A percentile compares a stretch with the other conserved stretches of the same genome.
phyloP scores from a whole-genome alignment of 768 basidiomycete genomes.

The Leccinum aurantiacum region DNA sequence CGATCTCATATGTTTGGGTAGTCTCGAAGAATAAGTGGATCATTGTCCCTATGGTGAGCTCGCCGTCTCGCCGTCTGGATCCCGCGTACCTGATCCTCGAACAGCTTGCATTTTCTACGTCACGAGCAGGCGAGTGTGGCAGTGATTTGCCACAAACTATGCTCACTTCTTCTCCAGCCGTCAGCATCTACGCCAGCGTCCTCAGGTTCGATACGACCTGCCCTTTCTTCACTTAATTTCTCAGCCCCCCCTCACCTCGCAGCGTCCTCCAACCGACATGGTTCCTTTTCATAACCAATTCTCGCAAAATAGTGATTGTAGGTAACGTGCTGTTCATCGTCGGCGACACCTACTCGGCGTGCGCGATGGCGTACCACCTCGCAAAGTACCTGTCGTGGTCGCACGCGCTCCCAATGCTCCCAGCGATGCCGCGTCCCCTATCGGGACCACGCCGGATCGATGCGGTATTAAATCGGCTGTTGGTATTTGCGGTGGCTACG shows the following conservation, averaged over 20 bases:
- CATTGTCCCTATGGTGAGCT: constrained; percentile 20
- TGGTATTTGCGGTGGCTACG: constrained; percentile 27
- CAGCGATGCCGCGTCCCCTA: not conserved
- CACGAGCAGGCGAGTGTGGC: constrained; percentile 21
- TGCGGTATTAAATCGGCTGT: constrained; percentile 21
- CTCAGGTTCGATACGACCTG: constrained; percentile 16
- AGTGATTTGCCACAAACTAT: not conserved
- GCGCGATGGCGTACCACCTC: constrained; percentile 26
- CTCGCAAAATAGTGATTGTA: constrained; percentile 11
- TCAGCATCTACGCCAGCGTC: constrained; percentile 16
- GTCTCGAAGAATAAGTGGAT: constrained; percentile 20
- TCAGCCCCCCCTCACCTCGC: not conserved
- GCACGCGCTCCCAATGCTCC: not conserved
- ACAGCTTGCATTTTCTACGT: constrained; percentile 19
- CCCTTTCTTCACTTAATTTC: not conserved
- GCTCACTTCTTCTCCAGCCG: constrained; percentile 4
- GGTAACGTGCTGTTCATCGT: constrained; percentile 27
- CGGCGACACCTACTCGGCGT: constrained; percentile 24
- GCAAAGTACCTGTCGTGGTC: constrained; percentile 12
- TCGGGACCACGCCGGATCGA: constrained; percentile 17
- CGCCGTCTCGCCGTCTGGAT: not conserved
- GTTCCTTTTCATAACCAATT: constrained; percentile 2
- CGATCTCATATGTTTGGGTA: constrained; percentile 10
- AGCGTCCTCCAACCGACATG: constrained; percentile 14
- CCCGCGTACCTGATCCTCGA: not conserved